Percentiles rank a stretch among this genome's conserved stretches.
These are phyloP conservation scores for Alloteropsis semialata DNA, from an alignment of 176 grass and related monocot genomes.

Conservation along the genomic window DNA sequence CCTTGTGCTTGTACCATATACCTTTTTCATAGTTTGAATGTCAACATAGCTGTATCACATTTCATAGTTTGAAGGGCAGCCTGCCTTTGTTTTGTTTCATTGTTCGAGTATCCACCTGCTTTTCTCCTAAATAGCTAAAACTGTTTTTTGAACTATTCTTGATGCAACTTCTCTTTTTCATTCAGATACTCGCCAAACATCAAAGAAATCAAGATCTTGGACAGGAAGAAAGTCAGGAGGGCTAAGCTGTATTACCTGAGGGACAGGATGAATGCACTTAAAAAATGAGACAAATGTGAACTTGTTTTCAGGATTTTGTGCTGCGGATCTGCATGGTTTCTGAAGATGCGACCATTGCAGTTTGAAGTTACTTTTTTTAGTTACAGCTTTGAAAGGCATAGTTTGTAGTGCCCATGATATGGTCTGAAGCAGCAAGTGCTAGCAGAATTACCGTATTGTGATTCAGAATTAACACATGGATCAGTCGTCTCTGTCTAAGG, in stretches of 20 bases:
- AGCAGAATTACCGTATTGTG: neutral
- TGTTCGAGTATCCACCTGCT: neutral
- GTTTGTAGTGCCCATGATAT: neutral
- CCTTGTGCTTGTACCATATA: neutral
- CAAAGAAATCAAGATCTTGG: constrained; percentile 87
- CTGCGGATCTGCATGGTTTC: neutral
- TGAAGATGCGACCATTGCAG: neutral
- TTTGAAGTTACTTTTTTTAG: neutral
- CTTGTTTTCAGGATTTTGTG: neutral
- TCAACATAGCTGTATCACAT: no score
- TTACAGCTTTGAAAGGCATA: neutral
- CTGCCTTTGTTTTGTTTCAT: neutral
- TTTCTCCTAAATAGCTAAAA: neutral
- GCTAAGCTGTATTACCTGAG: constrained; percentile 97
- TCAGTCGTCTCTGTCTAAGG: neutral
- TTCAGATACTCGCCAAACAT: constrained; percentile 82
- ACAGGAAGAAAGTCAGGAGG: constrained; percentile 85
- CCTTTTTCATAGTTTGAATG: neutral
- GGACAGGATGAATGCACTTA: constrained; percentile 90
- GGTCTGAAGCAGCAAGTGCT: neutral
- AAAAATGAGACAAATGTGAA: constrained; percentile 34
- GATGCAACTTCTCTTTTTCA: neutral
- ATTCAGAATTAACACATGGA: constrained; percentile 1
- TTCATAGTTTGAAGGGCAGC: neutral
- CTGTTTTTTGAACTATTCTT: neutral